A percentile compares a stretch with the other conserved stretches of the same genome.
Conservation (phyloP, 2,329 filamentous ascomycete genomes). For the Penicillium sp. region DNA sequence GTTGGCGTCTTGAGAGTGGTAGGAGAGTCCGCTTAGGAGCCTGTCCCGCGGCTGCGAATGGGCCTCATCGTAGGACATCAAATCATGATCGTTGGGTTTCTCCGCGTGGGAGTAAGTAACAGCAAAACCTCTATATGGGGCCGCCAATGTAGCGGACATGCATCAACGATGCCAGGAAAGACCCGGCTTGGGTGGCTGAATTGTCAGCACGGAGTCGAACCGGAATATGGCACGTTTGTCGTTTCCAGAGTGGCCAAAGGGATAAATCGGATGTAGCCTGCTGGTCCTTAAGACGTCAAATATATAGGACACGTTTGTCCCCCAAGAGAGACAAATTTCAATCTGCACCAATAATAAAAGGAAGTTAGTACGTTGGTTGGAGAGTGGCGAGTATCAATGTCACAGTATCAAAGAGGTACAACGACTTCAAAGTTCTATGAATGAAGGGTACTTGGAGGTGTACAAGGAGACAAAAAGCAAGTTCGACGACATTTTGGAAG, state of each 20-base stretch:
- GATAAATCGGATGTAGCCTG: neutral
- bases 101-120: conserved; percentile 66
- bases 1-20: conserved; percentile 33
- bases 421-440: conserved; percentile 1
- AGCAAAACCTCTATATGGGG: conserved; percentile 75
- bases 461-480: neutral
- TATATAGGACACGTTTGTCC: neutral
- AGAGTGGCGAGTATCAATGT: neutral
- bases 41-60: conserved; percentile 41
- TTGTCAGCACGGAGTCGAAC: conserved; percentile 7
- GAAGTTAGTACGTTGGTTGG: neutral
- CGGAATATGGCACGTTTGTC: neutral
- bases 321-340: neutral
- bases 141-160: conserved; percentile 70
- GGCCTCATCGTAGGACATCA: conserved; percentile 62
- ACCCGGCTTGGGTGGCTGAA: conserved; percentile 59
- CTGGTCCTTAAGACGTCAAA: conserved; percentile 14
- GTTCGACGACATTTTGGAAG: neutral
- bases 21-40: conserved; percentile 34
- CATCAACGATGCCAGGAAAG: conserved; percentile 77
- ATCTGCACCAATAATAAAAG: conserved; percentile 1
- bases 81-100: conserved; percentile 64
- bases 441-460: neutral
- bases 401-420: conserved; percentile 3
- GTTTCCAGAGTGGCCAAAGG: conserved; percentile 3